Evolutionary conservation across 257 asterid species (phyloP).

Genomic region (Osmanthus fragrans): DNA sequence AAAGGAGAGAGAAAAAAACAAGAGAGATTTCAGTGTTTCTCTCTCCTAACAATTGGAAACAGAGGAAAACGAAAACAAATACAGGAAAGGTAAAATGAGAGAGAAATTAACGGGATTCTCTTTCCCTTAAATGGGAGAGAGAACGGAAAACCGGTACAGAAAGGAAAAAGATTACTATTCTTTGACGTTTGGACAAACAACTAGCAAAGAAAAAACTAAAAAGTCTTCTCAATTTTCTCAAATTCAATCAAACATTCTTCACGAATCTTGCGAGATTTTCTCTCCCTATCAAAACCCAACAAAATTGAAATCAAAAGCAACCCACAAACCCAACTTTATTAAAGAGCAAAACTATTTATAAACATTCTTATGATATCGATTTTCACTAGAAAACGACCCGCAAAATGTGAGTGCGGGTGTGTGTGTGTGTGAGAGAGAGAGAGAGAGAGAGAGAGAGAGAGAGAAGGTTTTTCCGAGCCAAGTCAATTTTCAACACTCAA

Average conservation of each 20-base stretch:
- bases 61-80: slow-evolving; percentile 30
- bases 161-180: slow-evolving; percentile 36
- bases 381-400: slow-evolving; percentile 33
- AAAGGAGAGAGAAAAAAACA: neutral
- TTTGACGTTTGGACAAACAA: slow-evolving; percentile 73
- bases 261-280: slow-evolving; percentile 34
- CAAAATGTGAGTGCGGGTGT: neutral
- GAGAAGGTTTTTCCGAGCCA: neutral
- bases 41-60: slow-evolving; percentile 45
- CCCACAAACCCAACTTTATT: slow-evolving; percentile 24
- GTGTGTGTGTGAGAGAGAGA: too few species aligned
- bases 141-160: slow-evolving; percentile 20
- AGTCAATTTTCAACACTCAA: neutral
- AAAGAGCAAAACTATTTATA: slow-evolving; percentile 12
- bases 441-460: too few species aligned
- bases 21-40: slow-evolving; percentile 25
- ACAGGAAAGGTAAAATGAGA: slow-evolving; percentile 38
- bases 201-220: slow-evolving; percentile 36
- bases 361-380: slow-evolving; percentile 17
- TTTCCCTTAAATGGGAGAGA: slow-evolving; percentile 31
- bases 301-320: slow-evolving; percentile 12
- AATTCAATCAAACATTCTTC: slow-evolving; percentile 25
- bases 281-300: slow-evolving; percentile 25
- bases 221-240: slow-evolving; percentile 10
- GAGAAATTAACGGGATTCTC: slow-evolving; percentile 79